Base-by-base conservation (phyloP, 75 land plant genomes). In the Adiantum capillusveneris region DNA sequence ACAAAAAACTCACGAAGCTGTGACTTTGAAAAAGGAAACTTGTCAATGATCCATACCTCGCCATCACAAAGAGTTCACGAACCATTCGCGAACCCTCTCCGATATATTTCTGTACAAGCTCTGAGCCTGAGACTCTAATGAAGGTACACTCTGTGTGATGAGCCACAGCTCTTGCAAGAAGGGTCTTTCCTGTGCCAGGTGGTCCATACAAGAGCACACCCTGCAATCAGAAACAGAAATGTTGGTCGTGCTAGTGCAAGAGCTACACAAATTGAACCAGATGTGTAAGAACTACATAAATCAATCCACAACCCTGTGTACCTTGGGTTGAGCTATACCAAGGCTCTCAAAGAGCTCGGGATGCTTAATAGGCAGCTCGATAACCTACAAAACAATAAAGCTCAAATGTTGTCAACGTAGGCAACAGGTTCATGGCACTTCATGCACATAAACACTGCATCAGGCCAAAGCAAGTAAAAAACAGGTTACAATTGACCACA, bases 31-130 rank as follows among this genome's bases (percentile, higher is more conserved):
- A n/a, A n/a, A n/a, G n/a, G n/a, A n/a, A n/a, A n/a, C n/a, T n/a
- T n/a, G n/a, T 34, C 37, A 34, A 5, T 9, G 3, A 34, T 34
- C 7, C 37, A 3, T 9, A 93, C 98, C 98, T 88, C 27, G 98
- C 98, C 98, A 93, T 93, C 2, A 89, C 96, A 71, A 92, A 93
- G 31, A 93, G 90, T 67, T 93, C 98, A 28, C 98, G 79, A 52
- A 93, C 98, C 98, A 93, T 93, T 51, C 98, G 64, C 7, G 98
- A 89, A 26, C 98, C 98, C 62, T 93, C 98, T 20, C 98, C 98
- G 53, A 93, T 89, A 59, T 93, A 93, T 53, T 93, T 93, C 73
- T 93, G 98, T 53, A 93, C 98, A 53, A 93, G 72, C 58, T 93
- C 98, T 42, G 96, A 89, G 39, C 98, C 98, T 54, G 96, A 89